Base-by-base conservation (phyloP, 2,329 filamentous ascomycete species). In the Dactylellina cionopaga region DNA sequence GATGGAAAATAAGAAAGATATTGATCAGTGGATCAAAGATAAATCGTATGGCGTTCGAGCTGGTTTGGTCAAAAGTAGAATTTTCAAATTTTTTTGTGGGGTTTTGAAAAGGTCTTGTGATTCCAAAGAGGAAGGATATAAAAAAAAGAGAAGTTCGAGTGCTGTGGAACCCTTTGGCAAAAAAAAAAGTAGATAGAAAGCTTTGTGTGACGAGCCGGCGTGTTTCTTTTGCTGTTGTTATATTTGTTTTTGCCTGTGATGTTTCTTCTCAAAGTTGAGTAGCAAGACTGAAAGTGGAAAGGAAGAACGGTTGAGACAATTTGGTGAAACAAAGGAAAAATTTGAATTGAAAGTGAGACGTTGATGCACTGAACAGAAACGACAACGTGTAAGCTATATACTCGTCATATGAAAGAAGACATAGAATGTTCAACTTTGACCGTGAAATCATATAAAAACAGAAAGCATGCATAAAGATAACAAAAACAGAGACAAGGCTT, bases 191-290 rank as follows among this genome's bases (percentile, higher is more conserved):
- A 39, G 29, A 59, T 65, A 59, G 68, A 72, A 72, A 72, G 65
- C 56, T 71, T 71, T 68, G 44, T 71, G 51, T 64, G 59, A 72
- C 68, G 68, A 71, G 47, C 68, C 68, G 59, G 68, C 68, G 68
- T 72, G 58, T 62, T 63, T 65, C 49, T 46, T 55, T 52, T 54
- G 59, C 37, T 72, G 68, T 41, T 54, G 37, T 43, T 44, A 60
- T 52, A 51, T 22, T 59, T 71, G 49, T 59, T 60, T 71, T 63
- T 58, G 59, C 68, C 68, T 65, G 59, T 65, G 51, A 33, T 35
- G 44, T 43, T 58, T 62, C 24, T 66, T 52, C 60, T 56, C 27
- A 44, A 25, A 41, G 13, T 54, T 71, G 58, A 55, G 65, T 64
- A 49, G 56, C 52, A 63, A 63, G 65, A 63, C 49, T 41, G 46